Evolutionary conservation across 331 rosid genomes (phyloP), one percentile per base, ranked within the genome.

Genomic region (Cydonia oblonga): DNA sequence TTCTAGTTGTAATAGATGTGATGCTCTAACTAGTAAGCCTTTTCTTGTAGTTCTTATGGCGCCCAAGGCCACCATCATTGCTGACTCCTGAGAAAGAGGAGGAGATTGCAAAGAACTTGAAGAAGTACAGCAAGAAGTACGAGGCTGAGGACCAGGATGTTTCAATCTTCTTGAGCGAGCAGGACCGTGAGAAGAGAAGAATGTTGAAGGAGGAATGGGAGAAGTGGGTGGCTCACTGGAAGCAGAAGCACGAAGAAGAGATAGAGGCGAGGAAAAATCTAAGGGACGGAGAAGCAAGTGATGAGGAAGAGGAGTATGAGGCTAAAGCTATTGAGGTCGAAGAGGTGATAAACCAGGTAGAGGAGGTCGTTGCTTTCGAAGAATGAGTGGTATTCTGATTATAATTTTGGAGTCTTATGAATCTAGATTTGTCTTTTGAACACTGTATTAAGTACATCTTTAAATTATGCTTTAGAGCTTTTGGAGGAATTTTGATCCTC

Each of bases 121-220:
- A 87, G 82, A 92, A 87, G 84, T 91, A 91, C 71, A 91, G 96
- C 61, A 89, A 89, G 89, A 89, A 87, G 79, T 91, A 91, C 0
- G 97, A 91, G 76, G 91, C 91, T 0, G 97, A 89, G 74, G 96
- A 91, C 64, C 96, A 84, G 65, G 97, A 92, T 35, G 95, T 89
- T n/a, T 88, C 93, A 0, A 23, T 86, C 83, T 84, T 82, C 56
- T 64, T 89, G 79, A 88, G 93, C 3, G 97, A 92, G 85, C 96
- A 92, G 74, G 97, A 92, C 61, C 93, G 93, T 0, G 93, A 88
- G 81, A 89, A 79, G 82, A 82, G 96, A 23, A 87, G 79, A 66
- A 60, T 71, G 86, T 24, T 87, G 80, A 87, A 92, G 79, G 97
- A 92, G 23, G 97, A 85, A 16, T 92, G 97, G 97, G 93, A 89